phyloP scores from a whole-genome alignment of 2,329 filamentous ascomycete species.

The Colletotrichum paranaense region DNA sequence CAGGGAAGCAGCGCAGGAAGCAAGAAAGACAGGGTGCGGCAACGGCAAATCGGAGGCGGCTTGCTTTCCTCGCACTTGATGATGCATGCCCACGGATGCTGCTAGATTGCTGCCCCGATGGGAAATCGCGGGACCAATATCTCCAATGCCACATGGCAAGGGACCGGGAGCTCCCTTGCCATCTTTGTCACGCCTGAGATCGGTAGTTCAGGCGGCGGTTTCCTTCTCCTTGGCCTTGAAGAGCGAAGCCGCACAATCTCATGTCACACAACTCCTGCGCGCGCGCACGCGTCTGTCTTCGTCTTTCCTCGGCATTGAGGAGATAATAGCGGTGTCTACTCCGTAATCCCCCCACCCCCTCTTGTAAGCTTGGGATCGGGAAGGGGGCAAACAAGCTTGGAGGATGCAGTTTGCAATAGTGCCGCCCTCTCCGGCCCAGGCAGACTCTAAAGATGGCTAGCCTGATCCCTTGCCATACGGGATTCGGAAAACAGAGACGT shows the following conservation, averaged over 20 bases:
- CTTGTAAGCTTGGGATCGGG: neutral
- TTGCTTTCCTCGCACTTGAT: neutral
- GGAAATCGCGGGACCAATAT: slow-evolving; percentile 13
- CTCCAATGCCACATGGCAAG: slow-evolving; percentile 27
- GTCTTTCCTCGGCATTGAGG: neutral
- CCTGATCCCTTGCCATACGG: neutral
- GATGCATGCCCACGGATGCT: neutral
- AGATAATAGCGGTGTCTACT: neutral
- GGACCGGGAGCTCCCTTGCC: slow-evolving; percentile 22
- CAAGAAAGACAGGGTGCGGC: neutral
- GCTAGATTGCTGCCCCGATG: slow-evolving; percentile 6
- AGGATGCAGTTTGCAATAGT: neutral
- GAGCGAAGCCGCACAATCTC: neutral
- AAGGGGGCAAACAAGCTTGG: neutral
- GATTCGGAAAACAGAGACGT: neutral
- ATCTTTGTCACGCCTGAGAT: slow-evolving; percentile 13
- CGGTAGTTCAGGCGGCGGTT: neutral
- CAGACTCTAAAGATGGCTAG: neutral
- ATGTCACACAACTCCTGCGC: neutral
- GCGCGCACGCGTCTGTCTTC: neutral
- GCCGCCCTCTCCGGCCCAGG: neutral
- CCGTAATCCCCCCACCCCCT: neutral
- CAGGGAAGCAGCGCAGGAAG: neutral
- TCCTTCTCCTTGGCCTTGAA: neutral
- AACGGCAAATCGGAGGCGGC: neutral